phyloP scores from a whole-genome alignment of 306 rosid genomes.

The Cicer bijugum region DNA sequence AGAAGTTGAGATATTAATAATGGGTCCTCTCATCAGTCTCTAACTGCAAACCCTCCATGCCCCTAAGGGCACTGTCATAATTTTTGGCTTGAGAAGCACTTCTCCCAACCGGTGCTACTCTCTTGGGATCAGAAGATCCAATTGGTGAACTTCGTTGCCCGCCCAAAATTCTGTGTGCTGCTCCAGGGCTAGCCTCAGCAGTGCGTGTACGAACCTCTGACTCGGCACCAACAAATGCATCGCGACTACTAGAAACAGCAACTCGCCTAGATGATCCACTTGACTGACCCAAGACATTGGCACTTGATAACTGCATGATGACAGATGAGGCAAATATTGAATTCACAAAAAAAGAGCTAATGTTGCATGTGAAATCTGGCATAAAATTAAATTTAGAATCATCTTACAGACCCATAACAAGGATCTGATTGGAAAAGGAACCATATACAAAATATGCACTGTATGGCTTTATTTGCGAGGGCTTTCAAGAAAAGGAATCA shows the following conservation, averaged over 20 bases:
- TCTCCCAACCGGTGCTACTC: constrained; percentile 57
- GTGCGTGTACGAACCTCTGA: constrained; percentile 70
- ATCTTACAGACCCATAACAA: neutral
- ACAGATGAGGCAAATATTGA: constrained; percentile 35
- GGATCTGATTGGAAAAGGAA: constrained; percentile 27
- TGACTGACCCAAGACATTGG: constrained; percentile 70
- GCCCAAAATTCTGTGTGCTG: constrained; percentile 60
- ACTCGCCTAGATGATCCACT: constrained; percentile 89
- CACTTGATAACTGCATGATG: constrained; percentile 59
- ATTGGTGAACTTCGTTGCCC: constrained; percentile 78
- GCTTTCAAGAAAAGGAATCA: neutral
- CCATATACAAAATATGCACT: constrained; percentile 15
- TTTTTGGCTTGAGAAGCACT: constrained; percentile 66
- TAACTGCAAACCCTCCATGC: constrained; percentile 78
- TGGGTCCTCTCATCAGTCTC: constrained; percentile 79
- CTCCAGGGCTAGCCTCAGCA: constrained; percentile 77
- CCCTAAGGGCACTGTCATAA: constrained; percentile 76
- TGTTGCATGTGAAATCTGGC: constrained; percentile 4
- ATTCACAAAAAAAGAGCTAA: constrained; percentile 3
- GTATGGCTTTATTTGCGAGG: neutral
- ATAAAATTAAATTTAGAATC: constrained; percentile 18
- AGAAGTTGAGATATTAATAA: constrained; percentile 45
- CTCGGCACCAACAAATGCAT: constrained; percentile 73
- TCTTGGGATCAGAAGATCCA: constrained; percentile 71
- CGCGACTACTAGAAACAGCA: constrained; percentile 78